A percentile compares a stretch with the other conserved stretches of the same genome.
Conservation (phyloP, 148 eudicot genomes). For the Silene latifolia region DNA sequence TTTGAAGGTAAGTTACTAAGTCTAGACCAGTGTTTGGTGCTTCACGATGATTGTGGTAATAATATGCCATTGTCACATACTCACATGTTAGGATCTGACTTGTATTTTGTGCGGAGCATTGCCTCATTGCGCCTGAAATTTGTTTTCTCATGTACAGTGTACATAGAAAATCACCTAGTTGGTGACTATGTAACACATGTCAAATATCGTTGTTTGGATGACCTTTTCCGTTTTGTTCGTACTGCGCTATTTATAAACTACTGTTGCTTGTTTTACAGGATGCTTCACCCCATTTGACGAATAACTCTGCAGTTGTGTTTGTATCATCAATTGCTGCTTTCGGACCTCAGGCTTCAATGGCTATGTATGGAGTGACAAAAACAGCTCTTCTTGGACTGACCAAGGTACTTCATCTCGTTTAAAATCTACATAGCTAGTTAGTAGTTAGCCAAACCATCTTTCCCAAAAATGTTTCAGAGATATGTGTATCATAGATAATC, state of each 20-base stretch:
- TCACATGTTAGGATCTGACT: background rate
- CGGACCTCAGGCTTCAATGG: slow-evolving; percentile 48
- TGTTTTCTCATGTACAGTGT: too few species aligned
- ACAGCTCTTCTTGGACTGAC: slow-evolving; percentile 93
- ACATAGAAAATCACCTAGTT: background rate
- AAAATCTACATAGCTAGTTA: background rate
- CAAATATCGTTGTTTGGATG: too few species aligned
- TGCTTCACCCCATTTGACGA: slow-evolving; percentile 72
- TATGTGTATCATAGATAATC: background rate
- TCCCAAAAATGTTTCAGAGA: background rate
- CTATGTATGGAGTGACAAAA: slow-evolving; percentile 90
- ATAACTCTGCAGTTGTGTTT: slow-evolving; percentile 65
- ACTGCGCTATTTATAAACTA: background rate
- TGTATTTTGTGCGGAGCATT: background rate
- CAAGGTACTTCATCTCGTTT: slow-evolving; percentile 49
- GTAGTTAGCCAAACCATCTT: too few species aligned
- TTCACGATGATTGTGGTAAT: too few species aligned
- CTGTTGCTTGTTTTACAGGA: slow-evolving; percentile 42
- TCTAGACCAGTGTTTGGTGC: background rate
- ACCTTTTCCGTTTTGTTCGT: too few species aligned
- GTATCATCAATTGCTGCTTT: slow-evolving; percentile 72
- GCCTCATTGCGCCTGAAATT: background rate
- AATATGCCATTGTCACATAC: background rate
- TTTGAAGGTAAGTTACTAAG: slow-evolving; percentile 46
- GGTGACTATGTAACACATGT: background rate